These are phyloP conservation scores for Periconia sp. DNA, from an alignment of 2,329 filamentous ascomycete genomes.

Conservation along the genomic window DNA sequence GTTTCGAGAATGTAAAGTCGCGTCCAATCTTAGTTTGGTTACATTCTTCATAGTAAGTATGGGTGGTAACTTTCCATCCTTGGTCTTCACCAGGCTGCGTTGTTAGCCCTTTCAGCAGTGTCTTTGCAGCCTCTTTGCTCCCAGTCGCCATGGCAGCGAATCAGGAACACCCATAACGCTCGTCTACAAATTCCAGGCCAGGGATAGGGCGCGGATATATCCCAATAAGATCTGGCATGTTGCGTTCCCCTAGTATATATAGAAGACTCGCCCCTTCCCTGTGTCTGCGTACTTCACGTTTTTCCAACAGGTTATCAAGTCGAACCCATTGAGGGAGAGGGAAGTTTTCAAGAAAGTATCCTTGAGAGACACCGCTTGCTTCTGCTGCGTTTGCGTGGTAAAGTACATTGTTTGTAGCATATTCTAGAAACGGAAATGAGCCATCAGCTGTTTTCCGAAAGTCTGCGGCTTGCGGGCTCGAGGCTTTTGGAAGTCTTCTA, in stretches of 20 bases:
- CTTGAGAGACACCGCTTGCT: constrained; percentile 15
- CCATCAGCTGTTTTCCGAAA: constrained; percentile 1
- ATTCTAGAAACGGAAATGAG: constrained; percentile 53
- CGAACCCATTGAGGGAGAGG: constrained; percentile 24
- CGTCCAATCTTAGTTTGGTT: no score
- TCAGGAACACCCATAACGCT: constrained; percentile 35
- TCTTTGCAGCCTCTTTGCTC: constrained; percentile 14
- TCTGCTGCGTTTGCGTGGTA: constrained; percentile 44
- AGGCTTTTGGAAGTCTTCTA: no score
- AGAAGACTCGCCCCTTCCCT: no score
- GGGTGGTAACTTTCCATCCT: neutral
- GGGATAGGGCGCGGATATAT: no score
- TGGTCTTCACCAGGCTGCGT: neutral
- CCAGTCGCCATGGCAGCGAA: constrained; percentile 40
- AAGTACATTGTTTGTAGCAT: constrained; percentile 46
- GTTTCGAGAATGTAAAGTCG: constrained; percentile 5
- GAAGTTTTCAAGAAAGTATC: constrained; percentile 18
- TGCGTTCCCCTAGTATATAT: no score
- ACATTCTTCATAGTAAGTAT: neutral
- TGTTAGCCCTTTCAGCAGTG: neutral
- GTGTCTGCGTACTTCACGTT: constrained; percentile 13
- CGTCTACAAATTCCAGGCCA: constrained; percentile 24
- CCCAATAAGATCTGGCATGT: no score
- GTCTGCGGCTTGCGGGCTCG: no score
- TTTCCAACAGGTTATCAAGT: constrained; percentile 36